Conservation (phyloP, 2,329 filamentous ascomycete species). For the Curvularia eragrostidis region DNA sequence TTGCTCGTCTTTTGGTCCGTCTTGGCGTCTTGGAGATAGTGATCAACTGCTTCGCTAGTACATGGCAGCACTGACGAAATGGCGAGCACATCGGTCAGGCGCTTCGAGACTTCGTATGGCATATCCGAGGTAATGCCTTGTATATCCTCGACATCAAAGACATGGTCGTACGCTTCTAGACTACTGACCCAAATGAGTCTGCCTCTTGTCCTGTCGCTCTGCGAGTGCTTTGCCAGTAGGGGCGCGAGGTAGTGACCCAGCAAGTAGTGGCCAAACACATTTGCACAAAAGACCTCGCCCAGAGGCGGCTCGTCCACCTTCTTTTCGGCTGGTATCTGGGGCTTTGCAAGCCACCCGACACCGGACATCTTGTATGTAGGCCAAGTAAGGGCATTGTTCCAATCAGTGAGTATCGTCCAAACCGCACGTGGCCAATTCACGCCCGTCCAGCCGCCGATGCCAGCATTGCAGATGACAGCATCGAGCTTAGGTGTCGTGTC, state of each 20-base stretch:
- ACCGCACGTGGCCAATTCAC: conserved; percentile 71
- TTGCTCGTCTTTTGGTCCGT: conserved; percentile 24
- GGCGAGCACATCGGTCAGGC: conserved; percentile 82
- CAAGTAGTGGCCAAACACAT: conserved; percentile 94
- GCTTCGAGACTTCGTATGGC: conserved; percentile 87
- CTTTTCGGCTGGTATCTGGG: conserved; percentile 55
- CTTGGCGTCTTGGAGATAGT: conserved; percentile 32
- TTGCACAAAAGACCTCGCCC: conserved; percentile 86
- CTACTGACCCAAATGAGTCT: conserved; percentile 89
- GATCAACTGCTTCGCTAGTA: conserved; percentile 56
- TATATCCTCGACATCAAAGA: conserved; percentile 72
- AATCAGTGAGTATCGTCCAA: conserved; percentile 65
- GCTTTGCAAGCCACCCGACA: conserved; percentile 61
- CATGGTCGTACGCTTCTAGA: conserved; percentile 69
- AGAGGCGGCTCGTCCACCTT: conserved; percentile 63
- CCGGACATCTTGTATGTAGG: conserved; percentile 76
- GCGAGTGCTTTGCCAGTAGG: conserved; percentile 64
- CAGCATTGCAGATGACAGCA: conserved; percentile 82
- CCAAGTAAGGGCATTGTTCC: conserved; percentile 74
- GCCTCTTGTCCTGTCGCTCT: conserved; percentile 54
- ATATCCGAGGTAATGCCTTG: conserved; percentile 69
- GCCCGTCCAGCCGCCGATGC: conserved; percentile 85
- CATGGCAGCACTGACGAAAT: conserved; percentile 74
- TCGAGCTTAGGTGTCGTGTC: conserved; percentile 74
- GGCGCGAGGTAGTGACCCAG: conserved; percentile 81